Conservation (phyloP, 2,329 filamentous ascomycete species). For the Trichoderma sp. region DNA sequence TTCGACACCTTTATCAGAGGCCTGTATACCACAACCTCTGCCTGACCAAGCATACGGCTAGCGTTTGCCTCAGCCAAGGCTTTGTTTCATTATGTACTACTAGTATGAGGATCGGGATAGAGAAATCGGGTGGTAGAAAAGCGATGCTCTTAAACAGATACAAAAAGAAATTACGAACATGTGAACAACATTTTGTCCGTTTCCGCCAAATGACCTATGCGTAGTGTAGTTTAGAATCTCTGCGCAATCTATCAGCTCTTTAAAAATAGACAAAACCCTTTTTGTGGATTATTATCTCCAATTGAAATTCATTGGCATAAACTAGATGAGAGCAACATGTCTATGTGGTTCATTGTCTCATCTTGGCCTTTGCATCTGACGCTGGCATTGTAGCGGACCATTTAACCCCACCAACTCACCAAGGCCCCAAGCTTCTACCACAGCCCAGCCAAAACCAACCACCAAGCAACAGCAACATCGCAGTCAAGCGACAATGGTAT, state of each 20-base stretch:
- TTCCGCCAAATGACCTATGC: not conserved
- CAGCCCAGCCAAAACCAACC: conserved; percentile 28
- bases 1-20: conserved; percentile 29
- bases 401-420: conserved; percentile 20
- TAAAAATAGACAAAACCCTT: not conserved
- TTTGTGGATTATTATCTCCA: not conserved
- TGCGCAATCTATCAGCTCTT: not conserved
- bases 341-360: not conserved
- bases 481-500: conserved; percentile 29
- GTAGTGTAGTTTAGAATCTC: not conserved
- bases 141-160: not conserved
- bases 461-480: conserved; percentile 5
- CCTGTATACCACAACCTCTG: conserved; percentile 33
- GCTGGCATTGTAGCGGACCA: not conserved
- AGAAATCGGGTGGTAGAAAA: not conserved
- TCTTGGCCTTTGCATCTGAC: not conserved
- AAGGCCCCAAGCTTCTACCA: conserved; percentile 23
- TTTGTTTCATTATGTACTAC: conserved; percentile 27
- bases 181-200: not conserved
- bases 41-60: conserved; percentile 34
- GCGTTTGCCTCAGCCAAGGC: conserved; percentile 34
- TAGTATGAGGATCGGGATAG: conserved; percentile 15
- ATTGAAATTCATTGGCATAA: not conserved
- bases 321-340: not conserved
- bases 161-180: not conserved